Conservation (phyloP, 768 basidiomycete species). For the Hortiboletus flavorubellus region DNA sequence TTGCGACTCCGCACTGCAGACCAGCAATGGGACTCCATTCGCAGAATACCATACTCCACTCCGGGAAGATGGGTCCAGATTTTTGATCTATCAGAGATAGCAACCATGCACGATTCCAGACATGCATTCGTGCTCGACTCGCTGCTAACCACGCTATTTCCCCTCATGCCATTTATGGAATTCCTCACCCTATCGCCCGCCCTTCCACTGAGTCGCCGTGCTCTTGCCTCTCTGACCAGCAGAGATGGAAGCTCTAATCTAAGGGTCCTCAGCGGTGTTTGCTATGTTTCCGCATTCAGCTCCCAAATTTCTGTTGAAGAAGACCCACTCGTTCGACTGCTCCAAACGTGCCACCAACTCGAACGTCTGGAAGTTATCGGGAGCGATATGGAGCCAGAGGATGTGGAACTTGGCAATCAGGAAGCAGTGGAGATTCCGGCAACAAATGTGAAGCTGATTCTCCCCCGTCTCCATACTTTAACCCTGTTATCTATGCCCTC, state of each 20-base stretch:
- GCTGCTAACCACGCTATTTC: constrained; percentile 60
- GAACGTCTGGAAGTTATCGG: constrained; percentile 65
- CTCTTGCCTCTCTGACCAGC: constrained; percentile 46
- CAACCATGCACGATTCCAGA: constrained; percentile 37
- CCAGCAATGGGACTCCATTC: constrained; percentile 82
- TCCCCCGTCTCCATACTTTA: constrained; percentile 57
- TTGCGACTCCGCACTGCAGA: constrained; percentile 59
- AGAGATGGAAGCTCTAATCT: constrained; percentile 51
- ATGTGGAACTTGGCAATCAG: constrained; percentile 36
- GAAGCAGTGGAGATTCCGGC: constrained; percentile 21
- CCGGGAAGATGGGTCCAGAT: constrained; percentile 85
- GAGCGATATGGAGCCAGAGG: constrained; percentile 51
- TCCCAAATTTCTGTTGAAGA: constrained; percentile 31
- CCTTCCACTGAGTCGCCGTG: constrained; percentile 59
- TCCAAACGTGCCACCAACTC: constrained; percentile 53
- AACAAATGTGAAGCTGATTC: constrained; percentile 40
- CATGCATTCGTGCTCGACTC: constrained; percentile 58
- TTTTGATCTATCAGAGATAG: constrained; percentile 65
- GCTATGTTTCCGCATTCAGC: constrained; percentile 40
- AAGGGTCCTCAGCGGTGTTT: constrained; percentile 51
- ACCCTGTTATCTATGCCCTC: constrained; percentile 63
- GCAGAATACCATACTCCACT: constrained; percentile 80
- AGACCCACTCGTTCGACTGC: constrained; percentile 56
- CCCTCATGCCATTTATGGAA: constrained; percentile 62
- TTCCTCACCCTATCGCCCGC: constrained; percentile 51